Evolutionary conservation across 495 filamentous ascomycete species (phyloP), one percentile per base, ranked within the genome.

Genomic region (Aspergillus diversus): DNA sequence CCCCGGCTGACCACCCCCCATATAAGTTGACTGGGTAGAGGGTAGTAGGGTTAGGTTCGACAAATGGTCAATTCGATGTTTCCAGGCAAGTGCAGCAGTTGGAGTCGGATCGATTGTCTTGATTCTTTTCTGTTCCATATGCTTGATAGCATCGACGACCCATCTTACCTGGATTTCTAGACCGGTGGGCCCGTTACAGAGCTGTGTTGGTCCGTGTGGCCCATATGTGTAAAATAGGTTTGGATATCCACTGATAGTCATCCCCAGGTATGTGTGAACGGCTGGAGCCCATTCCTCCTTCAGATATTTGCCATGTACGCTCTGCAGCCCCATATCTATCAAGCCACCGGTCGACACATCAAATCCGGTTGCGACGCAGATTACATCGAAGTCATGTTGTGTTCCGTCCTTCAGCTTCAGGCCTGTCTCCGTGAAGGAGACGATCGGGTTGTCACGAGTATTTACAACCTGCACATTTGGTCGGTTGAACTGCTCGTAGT

Each of bases 401-500:
- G 69, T 72, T 15, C 76, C 79, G 51, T 83, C 77, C 11, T 69
- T 59, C 5, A 77, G 70, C 33, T 64, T 65, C 47, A 87, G 76
- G 4, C 83, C 82, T 1, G 70, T 77, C 48, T 81, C 72, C 59
- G 66, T 73, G 32, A 89, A 73, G 15, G 75, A 75, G 0, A 66
- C 70, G 42, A 89, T 83, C 0, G 80, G 76, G 60, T 83, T 84
- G 0, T 67, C 43, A 2, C 79, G 75, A 59, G 83, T 78, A 66
- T 84, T 73, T 33, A 89, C 74, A 11, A 89, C 49, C 33, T 86
- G 71, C 16, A 88, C 84, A 60, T 81, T 83, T 0, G 77, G 72
- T 16, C 73, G 68, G 61, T 88, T 84, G 71, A 88, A 84, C 39
- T 80, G 76, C 63, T 88, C 86, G 61, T 81, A 88, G 70, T 83